Evolutionary conservation across 306 rosid genomes (phyloP).

Genomic region (Comarum palustre): DNA sequence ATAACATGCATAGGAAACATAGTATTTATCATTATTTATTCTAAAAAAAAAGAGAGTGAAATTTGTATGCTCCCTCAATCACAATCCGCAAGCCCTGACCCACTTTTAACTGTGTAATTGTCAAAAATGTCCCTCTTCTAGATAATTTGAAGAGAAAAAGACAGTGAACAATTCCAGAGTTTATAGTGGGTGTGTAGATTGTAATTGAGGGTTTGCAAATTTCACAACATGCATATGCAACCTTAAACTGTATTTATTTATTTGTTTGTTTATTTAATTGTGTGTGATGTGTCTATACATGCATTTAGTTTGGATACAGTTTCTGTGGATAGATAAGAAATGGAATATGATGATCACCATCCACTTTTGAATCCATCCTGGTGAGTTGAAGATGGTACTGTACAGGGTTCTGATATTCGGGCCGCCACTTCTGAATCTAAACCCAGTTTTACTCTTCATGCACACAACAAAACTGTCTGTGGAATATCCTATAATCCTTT

Average conservation of each 20-base stretch:
- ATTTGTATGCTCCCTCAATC: too few species aligned
- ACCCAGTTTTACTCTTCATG: conserved; percentile 81
- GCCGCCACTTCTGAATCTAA: conserved; percentile 50
- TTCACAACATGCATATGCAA: background rate
- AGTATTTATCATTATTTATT: too few species aligned
- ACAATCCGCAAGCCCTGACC: too few species aligned
- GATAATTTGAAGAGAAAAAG: too few species aligned
- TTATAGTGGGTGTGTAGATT: too few species aligned
- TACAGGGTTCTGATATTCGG: conserved; percentile 82
- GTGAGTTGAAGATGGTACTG: conserved; percentile 84
- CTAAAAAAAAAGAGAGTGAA: too few species aligned
- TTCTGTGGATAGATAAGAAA: background rate
- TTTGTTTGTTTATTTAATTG: background rate
- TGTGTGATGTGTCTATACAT: background rate
- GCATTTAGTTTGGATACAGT: conserved; percentile 1
- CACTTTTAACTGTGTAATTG: too few species aligned
- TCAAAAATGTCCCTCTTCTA: too few species aligned
- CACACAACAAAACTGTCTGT: conserved; percentile 79
- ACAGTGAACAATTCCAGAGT: too few species aligned
- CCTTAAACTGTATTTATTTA: background rate
- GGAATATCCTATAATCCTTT: conserved; percentile 63
- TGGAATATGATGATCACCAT: conserved; percentile 15
- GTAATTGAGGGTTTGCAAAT: too few species aligned
- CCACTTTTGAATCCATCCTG: conserved; percentile 37
- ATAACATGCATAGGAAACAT: background rate